Evolutionary conservation across 305 asterid species (phyloP).

Genomic region (Fraxinus xanthoxyloides): DNA sequence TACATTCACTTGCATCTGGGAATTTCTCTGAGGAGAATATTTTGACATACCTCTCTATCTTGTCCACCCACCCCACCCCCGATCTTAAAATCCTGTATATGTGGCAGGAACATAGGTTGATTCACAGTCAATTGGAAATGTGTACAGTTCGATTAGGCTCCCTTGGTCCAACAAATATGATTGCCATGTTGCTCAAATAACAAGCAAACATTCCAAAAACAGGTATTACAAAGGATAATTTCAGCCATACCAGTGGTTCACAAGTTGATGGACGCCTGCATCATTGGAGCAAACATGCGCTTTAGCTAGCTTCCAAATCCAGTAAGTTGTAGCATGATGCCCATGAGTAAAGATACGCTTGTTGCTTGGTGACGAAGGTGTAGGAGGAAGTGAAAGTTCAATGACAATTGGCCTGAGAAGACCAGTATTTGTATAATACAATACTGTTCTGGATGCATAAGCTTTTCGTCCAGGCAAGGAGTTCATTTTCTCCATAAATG

Average conservation of each 20-base stretch:
- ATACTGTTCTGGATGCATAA: slow-evolving; percentile 71
- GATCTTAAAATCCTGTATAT: not conserved
- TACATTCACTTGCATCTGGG: not conserved
- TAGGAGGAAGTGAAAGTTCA: slow-evolving; percentile 81
- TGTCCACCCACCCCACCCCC: not conserved
- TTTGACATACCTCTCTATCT: not conserved
- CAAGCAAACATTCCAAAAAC: not conserved
- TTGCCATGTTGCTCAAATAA: not conserved
- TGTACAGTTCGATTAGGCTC: not conserved
- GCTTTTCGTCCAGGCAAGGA: slow-evolving; percentile 73
- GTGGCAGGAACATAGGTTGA: not conserved
- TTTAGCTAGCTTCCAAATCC: slow-evolving; percentile 84
- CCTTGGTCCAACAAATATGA: not conserved
- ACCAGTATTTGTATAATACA: slow-evolving; percentile 44
- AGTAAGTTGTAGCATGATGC: slow-evolving; percentile 59
- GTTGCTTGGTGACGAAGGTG: slow-evolving; percentile 48
- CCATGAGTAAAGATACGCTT: slow-evolving; percentile 61
- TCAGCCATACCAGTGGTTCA: slow-evolving; percentile 66
- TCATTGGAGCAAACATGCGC: slow-evolving; percentile 83
- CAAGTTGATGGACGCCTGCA: slow-evolving; percentile 76
- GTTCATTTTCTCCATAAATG: slow-evolving; percentile 73
- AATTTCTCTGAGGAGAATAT: not conserved
- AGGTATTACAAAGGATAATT: not conserved
- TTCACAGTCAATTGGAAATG: not conserved
- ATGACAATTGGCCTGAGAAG: slow-evolving; percentile 58